Conservation (phyloP, 2,329 filamentous ascomycete species). For the Parastagonospora avenae region DNA sequence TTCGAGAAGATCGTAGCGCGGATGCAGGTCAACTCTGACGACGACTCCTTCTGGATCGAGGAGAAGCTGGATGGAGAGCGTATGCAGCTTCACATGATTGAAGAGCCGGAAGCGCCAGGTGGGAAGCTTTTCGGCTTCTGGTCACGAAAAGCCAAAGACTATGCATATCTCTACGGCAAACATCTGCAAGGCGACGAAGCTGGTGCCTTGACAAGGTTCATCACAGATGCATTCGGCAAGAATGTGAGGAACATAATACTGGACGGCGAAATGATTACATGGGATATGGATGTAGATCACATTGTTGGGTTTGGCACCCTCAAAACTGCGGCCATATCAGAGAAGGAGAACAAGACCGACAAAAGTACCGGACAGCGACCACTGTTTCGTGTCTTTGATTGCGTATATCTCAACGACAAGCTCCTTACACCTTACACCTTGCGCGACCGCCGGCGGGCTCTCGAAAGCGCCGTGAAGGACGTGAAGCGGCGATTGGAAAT, state of each 20-base stretch:
- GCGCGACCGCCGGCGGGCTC: slow-evolving; percentile 75
- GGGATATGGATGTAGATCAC: slow-evolving; percentile 84
- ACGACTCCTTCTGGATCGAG: slow-evolving; percentile 90
- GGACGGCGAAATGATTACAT: slow-evolving; percentile 98
- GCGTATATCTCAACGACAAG: slow-evolving; percentile 83
- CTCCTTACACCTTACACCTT: slow-evolving; percentile 82
- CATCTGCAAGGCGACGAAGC: slow-evolving; percentile 71
- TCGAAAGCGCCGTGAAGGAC: slow-evolving; percentile 71
- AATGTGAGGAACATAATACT: slow-evolving; percentile 86
- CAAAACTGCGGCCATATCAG: slow-evolving; percentile 84
- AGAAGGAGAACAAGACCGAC: slow-evolving; percentile 72
- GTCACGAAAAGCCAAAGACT: slow-evolving; percentile 96
- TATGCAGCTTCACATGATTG: slow-evolving; percentile 92
- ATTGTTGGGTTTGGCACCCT: slow-evolving; percentile 90
- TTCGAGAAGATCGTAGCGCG: slow-evolving; percentile 79
- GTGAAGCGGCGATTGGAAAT: slow-evolving; percentile 82
- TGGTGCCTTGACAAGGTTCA: slow-evolving; percentile 78
- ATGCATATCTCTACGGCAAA: slow-evolving; percentile 89
- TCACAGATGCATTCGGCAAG: slow-evolving; percentile 75
- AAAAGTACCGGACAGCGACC: slow-evolving; percentile 69
- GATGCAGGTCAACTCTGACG: slow-evolving; percentile 69
- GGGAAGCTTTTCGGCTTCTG: slow-evolving; percentile 83
- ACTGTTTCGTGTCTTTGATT: slow-evolving; percentile 86
- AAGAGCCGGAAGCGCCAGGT: slow-evolving; percentile 70
- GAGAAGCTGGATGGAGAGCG: slow-evolving; percentile 97